Evolutionary conservation across 2,329 filamentous ascomycete species (phyloP), one percentile per base, ranked within the genome.

Genomic region (Botrytis galanthina): DNA sequence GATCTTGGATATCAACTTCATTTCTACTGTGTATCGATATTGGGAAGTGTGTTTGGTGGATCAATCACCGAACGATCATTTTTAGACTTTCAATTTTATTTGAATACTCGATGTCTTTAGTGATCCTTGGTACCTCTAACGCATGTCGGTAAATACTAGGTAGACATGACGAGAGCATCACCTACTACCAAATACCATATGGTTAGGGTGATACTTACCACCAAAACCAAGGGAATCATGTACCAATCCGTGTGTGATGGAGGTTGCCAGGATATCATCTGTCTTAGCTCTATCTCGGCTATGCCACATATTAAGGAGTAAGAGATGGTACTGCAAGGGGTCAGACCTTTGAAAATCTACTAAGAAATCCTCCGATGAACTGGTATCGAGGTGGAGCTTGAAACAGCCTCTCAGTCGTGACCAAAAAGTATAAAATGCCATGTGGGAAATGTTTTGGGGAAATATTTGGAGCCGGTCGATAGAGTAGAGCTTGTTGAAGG

Each of bases 301-400:
- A 57, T 32, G 66, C 35, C 57, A 42, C 10, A 57, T 18, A 10
- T 48, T 14, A 39, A 26, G 26, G 37, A 62, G 35, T 39, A 42
- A 26, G 4, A 32, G 8, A 54, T 26, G 48, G 37, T 22, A 54
- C 26, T 9, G 51, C n/a, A 35, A 20, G 35, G 12, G 18, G 12
- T 26, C 26, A 18, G 64, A 68, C 35, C 48, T 16, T 29, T 8
- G 37, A 26, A 67, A 51, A n/a, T 46, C 1, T 9, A 54, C 46
- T 32, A 32, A 22, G 39, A 14, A 68, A 57, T 64, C 14, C 42
- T 42, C 64, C 64, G 64, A 68, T 57, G 64, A 57, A 68, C 26
- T 68, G n/a, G 48, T n/a, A 42, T 48, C 9, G 48, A 57, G 35
- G 48, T 42, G 64, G 18, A 44, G 26, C n/a, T n/a, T 32, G 61